phyloP scores from a whole-genome alignment of 2,329 filamentous ascomycete genomes.

The Aschersonia sp. region DNA sequence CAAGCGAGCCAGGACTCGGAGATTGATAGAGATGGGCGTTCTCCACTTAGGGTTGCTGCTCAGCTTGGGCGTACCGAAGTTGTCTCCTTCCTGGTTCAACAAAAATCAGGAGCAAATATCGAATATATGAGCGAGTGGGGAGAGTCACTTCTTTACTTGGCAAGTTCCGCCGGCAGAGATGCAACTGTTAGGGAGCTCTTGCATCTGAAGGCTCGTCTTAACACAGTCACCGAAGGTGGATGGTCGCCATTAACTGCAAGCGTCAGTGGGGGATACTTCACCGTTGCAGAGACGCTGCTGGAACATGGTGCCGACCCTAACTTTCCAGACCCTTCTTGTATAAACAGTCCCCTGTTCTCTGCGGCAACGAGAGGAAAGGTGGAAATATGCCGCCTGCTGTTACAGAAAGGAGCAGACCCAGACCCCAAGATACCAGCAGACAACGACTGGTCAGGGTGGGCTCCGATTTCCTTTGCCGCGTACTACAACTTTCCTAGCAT shows the following conservation, averaged over 20 bases:
- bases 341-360: background rate
- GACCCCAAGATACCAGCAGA: background rate
- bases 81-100: background rate
- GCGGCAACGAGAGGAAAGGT: background rate
- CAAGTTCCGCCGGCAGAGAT: background rate
- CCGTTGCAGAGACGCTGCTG: background rate
- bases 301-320: background rate
- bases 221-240: background rate
- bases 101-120: background rate
- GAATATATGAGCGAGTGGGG: fast-evolving
- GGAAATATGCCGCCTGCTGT: background rate
- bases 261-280: background rate
- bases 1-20: background rate
- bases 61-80: background rate
- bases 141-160: background rate
- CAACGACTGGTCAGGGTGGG: background rate
- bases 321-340: background rate
- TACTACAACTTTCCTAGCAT: background rate
- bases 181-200: background rate
- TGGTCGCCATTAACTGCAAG: background rate
- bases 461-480: background rate
- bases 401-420: background rate
- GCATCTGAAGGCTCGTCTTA: background rate
- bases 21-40: background rate
- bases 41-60: background rate